Evolutionary conservation across 2,329 filamentous ascomycete genomes (phyloP).

Genomic region (Fusarium sp.): DNA sequence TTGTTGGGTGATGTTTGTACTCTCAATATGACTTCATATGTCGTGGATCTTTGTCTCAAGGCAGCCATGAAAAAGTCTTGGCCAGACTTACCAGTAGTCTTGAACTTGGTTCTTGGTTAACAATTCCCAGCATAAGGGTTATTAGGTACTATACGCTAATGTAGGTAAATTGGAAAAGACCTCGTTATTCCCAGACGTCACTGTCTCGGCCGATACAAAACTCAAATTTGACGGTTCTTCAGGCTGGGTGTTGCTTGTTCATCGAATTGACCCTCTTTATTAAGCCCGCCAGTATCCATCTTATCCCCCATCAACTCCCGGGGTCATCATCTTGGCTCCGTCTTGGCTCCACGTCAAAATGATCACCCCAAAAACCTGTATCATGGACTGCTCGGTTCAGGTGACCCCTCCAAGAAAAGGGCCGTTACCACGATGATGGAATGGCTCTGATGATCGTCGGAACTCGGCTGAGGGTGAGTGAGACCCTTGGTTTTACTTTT

Average conservation of each 20-base stretch:
- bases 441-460: slow-evolving; percentile 18
- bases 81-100: background rate
- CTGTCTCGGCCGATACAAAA: background rate
- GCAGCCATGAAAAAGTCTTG: slow-evolving; percentile 4
- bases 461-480: slow-evolving; percentile 1
- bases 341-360: slow-evolving; percentile 25
- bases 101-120: background rate
- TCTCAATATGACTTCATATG: slow-evolving; percentile 21
- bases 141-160: background rate
- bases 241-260: background rate
- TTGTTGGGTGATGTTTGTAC: background rate
- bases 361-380: slow-evolving; percentile 14
- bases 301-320: background rate
- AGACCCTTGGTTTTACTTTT: slow-evolving; percentile 2
- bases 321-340: slow-evolving; percentile 12
- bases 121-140: background rate
- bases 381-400: slow-evolving; percentile 5
- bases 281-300: slow-evolving; percentile 6
- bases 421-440: slow-evolving; percentile 6
- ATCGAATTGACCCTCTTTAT: slow-evolving; percentile 7
- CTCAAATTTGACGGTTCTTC: background rate
- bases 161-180: background rate
- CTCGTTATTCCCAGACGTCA: background rate
- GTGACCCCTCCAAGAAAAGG: slow-evolving; percentile 18
- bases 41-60: slow-evolving; percentile 1